phyloP scores from a whole-genome alignment of 768 basidiomycete genomes.

The Leccinum variicolor region DNA sequence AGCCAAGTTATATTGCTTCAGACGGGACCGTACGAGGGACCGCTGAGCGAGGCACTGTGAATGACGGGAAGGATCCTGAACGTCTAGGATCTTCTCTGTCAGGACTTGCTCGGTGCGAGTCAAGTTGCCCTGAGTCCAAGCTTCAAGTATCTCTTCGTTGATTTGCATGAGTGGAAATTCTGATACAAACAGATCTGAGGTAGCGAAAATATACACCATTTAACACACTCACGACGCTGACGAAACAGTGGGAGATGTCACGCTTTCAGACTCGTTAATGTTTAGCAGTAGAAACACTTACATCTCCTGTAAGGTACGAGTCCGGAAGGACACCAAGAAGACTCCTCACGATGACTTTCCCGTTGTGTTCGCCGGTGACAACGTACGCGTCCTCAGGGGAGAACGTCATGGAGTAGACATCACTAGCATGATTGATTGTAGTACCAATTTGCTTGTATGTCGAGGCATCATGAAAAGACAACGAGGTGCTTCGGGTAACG shows the following conservation, averaged over 20 bases:
- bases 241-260: too few species aligned
- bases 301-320: not conserved
- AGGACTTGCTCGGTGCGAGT: not conserved
- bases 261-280: not conserved
- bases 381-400: not conserved
- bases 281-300: not conserved
- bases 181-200: not conserved
- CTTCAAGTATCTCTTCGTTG: not conserved
- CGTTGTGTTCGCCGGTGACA: not conserved
- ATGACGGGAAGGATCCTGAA: not conserved
- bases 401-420: not conserved
- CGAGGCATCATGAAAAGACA: not conserved
- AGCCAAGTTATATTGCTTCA: not conserved
- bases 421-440: not conserved
- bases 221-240: not conserved
- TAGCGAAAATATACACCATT: fast-evolving
- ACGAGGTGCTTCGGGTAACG: not conserved
- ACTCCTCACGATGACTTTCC: not conserved
- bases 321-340: not conserved
- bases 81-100: not conserved
- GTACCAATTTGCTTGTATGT: not conserved
- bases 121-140: not conserved
- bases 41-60: slow-evolving; percentile 1
- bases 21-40: not conserved
- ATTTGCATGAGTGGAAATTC: not conserved